Percentiles rank a stretch among this genome's conserved stretches.
Evolutionary conservation across 306 rosid species (phyloP).

Genomic region (Datisca glomerata): DNA sequence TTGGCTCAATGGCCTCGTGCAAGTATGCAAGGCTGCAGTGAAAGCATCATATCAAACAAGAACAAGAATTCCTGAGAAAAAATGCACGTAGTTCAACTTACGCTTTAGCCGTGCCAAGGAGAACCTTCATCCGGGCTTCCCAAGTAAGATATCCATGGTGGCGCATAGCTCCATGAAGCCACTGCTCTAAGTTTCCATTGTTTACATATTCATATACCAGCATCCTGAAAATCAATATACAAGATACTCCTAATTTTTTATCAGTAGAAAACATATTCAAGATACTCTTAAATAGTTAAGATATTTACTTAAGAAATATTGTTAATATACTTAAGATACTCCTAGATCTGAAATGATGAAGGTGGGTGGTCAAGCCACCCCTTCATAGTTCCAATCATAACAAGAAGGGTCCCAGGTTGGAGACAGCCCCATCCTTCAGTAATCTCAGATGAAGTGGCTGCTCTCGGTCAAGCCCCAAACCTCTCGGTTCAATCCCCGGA

Average conservation of each 20-base stretch:
- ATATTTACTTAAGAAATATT: no score
- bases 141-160: conserved; percentile 96
- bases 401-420: no score
- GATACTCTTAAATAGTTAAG: no score
- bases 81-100: conserved; percentile 25
- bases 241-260: no score
- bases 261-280: no score
- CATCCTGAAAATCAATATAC: conserved; percentile 37
- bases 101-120: conserved; percentile 95
- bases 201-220: conserved; percentile 83
- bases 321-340: no score
- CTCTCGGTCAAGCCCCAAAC: neutral
- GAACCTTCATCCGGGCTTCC: conserved; percentile 88
- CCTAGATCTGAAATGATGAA: no score
- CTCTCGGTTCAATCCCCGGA: neutral
- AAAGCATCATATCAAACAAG: conserved; percentile 15
- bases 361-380: conserved; percentile 2
- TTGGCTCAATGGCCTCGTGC: conserved; percentile 93
- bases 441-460: neutral
- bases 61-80: conserved; percentile 10
- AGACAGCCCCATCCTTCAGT: neutral
- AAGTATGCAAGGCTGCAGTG: conserved; percentile 74
- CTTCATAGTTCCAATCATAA: neutral
- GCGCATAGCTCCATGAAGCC: conserved; percentile 97
- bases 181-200: conserved; percentile 90